A percentile compares a stretch with the other conserved stretches of the same genome.
These are phyloP conservation scores for Fusarium globosum DNA, from an alignment of 2,329 filamentous ascomycete genomes.

Conservation along the genomic window DNA sequence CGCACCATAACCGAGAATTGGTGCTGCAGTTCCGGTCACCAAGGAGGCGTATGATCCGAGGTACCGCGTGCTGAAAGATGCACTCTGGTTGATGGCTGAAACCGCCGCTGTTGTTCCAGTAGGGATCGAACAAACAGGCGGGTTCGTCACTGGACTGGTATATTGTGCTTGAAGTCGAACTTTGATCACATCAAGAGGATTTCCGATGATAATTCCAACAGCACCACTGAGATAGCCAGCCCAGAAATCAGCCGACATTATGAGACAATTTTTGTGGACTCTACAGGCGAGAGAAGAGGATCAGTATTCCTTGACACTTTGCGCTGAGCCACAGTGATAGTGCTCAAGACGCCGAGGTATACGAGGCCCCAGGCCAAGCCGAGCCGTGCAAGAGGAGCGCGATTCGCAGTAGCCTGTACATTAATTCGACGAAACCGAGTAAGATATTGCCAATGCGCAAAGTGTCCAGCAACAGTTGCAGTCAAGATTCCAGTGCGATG, in stretches of 20 bases:
- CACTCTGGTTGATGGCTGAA: conserved; percentile 11
- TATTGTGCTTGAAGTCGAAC: conserved; percentile 74
- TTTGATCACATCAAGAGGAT: conserved; percentile 78
- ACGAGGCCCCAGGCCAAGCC: conserved; percentile 41
- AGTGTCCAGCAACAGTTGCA: conserved; percentile 41
- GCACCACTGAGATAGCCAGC: conserved; percentile 91
- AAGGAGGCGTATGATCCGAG: conserved; percentile 51
- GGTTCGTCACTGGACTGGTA: conserved; percentile 8
- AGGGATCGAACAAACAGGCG: conserved; percentile 20
- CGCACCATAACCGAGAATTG: conserved; percentile 88
- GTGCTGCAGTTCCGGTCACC: conserved; percentile 79
- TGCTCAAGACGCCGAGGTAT: conserved; percentile 40
- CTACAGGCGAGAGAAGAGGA: conserved; percentile 7
- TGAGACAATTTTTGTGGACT: conserved; percentile 11
- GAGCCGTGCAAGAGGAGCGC: conserved; percentile 34
- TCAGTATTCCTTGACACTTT: conserved; percentile 27
- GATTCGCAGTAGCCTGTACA: conserved; percentile 28
- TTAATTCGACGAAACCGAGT: conserved; percentile 35
- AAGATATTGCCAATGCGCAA: conserved; percentile 43
- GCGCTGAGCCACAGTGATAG: conserved; percentile 39
- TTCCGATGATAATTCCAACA: conserved; percentile 87
- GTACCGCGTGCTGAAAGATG: conserved; percentile 21
- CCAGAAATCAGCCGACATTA: conserved; percentile 94
- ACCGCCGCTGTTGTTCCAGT: conserved; percentile 7
- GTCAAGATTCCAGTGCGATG: conserved; percentile 41